Conservation (phyloP, 1,284 basidiomycete species). For the Tremellales sp. region DNA sequence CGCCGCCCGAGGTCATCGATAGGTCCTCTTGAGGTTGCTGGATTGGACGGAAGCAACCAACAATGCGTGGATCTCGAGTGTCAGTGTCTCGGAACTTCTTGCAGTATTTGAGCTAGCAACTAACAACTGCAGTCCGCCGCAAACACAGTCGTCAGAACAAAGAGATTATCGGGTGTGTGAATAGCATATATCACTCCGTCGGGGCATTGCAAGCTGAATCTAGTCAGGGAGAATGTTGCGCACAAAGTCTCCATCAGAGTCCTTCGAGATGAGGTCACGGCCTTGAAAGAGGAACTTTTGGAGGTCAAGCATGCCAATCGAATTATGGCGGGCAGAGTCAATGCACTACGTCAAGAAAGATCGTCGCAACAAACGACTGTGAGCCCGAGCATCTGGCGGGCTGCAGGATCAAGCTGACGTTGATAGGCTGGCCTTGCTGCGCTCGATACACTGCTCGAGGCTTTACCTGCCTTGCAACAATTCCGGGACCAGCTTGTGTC, state of each 20-base stretch:
- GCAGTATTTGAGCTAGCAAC: too few species aligned
- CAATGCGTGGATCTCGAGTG: too few species aligned
- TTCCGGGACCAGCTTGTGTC: constrained; percentile 15
- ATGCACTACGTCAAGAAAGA: too few species aligned
- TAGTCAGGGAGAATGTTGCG: constrained; percentile 27
- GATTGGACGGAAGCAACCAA: too few species aligned
- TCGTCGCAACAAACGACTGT: too few species aligned
- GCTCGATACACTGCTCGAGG: constrained; percentile 22
- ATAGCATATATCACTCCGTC: background rate
- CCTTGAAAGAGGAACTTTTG: constrained; percentile 25
- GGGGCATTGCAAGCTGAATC: background rate
- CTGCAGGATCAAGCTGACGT: constrained; percentile 1
- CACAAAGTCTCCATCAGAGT: constrained; percentile 21
- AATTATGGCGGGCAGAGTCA: constrained; percentile 7
- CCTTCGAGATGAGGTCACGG: constrained; percentile 27
- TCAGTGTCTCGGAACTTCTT: too few species aligned
- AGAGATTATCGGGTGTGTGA: constrained; percentile 37
- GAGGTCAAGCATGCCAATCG: constrained; percentile 24
- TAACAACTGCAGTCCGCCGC: constrained; percentile 27
- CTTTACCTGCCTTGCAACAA: constrained; percentile 22
- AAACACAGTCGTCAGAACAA: constrained; percentile 39
- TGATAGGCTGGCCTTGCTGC: constrained; percentile 19
- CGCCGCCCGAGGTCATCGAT: background rate
- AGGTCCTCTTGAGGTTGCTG: too few species aligned
- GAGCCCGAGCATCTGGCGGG: too few species aligned